Percentiles rank a stretch among this genome's conserved stretches.
Evolutionary conservation across 1,139 yeast genomes (phyloP).

Genomic region (Hansenula anomala): DNA sequence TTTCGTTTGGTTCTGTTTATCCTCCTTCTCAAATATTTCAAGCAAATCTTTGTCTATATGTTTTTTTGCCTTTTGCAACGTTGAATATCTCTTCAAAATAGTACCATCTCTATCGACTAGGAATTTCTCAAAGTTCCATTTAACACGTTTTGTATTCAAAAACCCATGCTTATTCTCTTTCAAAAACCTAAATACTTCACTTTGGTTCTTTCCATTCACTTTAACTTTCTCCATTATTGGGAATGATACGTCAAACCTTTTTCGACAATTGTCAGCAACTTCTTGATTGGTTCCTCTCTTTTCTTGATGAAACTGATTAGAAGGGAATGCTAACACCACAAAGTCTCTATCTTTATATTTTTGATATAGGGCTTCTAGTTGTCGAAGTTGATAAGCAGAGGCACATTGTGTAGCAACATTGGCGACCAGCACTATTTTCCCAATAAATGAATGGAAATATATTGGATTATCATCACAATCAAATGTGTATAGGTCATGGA

Average conservation of each 20-base stretch:
- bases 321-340: conserved; percentile 81
- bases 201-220: conserved; percentile 75
- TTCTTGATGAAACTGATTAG: conserved; percentile 81
- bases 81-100: conserved; percentile 57
- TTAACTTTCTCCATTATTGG: conserved; percentile 67
- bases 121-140: conserved; percentile 95
- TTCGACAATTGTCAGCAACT: conserved; percentile 51
- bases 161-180: conserved; percentile 54
- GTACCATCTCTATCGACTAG: conserved; percentile 63
- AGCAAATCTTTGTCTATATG: conserved; percentile 4
- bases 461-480: conserved; percentile 49
- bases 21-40: background rate
- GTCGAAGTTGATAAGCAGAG: conserved; percentile 55
- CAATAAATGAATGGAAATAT: conserved; percentile 60
- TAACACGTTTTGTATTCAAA: conserved; percentile 73
- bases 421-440: conserved; percentile 80
- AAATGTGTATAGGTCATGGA: conserved; percentile 46
- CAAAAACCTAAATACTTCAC: conserved; percentile 69
- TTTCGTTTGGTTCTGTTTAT: too few species aligned
- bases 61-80: conserved; percentile 5
- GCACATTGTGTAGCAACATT: conserved; percentile 77
- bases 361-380: conserved; percentile 69
- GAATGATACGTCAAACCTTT: conserved; percentile 59
- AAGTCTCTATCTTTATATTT: conserved; percentile 65
- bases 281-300: conserved; percentile 66